Conservation (phyloP, 1,284 basidiomycete species). For the Austroboletus niveus region DNA sequence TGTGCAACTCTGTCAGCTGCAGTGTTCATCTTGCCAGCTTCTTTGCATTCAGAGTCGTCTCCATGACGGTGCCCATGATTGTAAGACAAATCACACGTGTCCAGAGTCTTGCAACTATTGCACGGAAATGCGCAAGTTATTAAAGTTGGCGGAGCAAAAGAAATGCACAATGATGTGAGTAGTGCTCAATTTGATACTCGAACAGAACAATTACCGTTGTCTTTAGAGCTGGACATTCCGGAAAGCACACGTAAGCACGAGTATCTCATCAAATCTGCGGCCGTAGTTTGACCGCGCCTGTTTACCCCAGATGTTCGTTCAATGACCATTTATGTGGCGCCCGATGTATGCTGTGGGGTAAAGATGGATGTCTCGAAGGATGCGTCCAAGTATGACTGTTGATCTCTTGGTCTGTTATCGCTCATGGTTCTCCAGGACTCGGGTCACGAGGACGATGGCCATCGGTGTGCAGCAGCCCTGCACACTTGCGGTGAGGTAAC, state of each 20-base stretch:
- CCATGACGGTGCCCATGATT: conserved; percentile 48
- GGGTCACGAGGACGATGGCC: conserved; percentile 44
- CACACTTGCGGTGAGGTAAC: conserved; percentile 56
- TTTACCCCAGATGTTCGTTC: conserved; percentile 44
- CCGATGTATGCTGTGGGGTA: conserved; percentile 40
- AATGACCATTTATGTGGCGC: conserved; percentile 47
- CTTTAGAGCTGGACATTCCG: conserved; percentile 52
- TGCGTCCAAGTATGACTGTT: conserved; percentile 43
- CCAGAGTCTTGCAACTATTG: conserved; percentile 41
- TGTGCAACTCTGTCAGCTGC: conserved; percentile 46
- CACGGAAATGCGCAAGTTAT: conserved; percentile 21
- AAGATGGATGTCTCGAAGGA: conserved; percentile 44
- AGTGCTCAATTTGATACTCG: neutral
- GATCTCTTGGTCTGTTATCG: conserved; percentile 9
- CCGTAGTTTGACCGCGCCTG: neutral
- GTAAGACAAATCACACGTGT: conserved; percentile 48
- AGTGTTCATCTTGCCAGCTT: conserved; percentile 48
- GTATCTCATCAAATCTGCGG: neutral
- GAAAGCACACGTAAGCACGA: conserved; percentile 46
- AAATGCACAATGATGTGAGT: conserved; percentile 45
- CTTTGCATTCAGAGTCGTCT: conserved; percentile 43
- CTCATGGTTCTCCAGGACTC: conserved; percentile 32
- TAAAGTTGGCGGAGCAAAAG: conserved; percentile 9
- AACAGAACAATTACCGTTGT: no score
- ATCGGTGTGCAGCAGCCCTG: conserved; percentile 47